Conservation (phyloP, 2,329 filamentous ascomycete species). For the Ascochyta rabiei region DNA sequence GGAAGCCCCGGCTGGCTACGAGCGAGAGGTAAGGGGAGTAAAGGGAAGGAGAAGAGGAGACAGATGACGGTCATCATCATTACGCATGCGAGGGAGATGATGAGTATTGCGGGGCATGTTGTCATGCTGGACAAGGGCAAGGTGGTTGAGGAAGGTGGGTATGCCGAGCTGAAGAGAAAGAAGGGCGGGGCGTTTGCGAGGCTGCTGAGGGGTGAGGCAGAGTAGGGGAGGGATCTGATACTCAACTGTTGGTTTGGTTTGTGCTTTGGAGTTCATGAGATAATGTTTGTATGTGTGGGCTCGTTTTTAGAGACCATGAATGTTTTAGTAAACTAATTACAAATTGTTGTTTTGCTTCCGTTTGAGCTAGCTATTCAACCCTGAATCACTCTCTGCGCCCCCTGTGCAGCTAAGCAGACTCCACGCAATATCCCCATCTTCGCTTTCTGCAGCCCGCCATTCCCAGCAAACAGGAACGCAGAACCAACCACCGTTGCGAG, state of each 20-base stretch:
- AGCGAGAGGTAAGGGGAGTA: constrained; percentile 8
- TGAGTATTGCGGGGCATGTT: constrained; percentile 76
- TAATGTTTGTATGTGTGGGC: neutral
- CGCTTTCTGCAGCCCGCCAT: constrained; percentile 27
- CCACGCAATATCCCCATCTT: constrained; percentile 38
- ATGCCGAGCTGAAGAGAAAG: constrained; percentile 60
- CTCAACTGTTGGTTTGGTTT: neutral
- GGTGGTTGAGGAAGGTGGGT: constrained; percentile 71
- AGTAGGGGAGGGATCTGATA: neutral
- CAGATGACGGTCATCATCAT: constrained; percentile 77
- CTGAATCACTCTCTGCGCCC: constrained; percentile 24
- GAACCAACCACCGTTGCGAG: constrained; percentile 24
- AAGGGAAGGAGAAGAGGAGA: constrained; percentile 15
- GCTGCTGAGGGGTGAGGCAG: constrained; percentile 48
- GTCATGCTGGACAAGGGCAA: constrained; percentile 73
- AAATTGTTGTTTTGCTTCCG: neutral
- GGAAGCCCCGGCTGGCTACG: constrained; percentile 1
- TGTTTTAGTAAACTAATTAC: neutral
- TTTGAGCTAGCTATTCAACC: constrained; percentile 11
- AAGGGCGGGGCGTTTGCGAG: constrained; percentile 37
- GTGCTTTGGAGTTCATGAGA: neutral
- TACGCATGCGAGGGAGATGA: constrained; percentile 85
- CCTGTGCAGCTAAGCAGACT: constrained; percentile 34
- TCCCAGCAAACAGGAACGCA: constrained; percentile 29
- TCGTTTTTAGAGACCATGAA: neutral